Evolutionary conservation across 2,329 filamentous ascomycete species (phyloP), one percentile per base, ranked within the genome.

Genomic region (Epichloe hybrida): DNA sequence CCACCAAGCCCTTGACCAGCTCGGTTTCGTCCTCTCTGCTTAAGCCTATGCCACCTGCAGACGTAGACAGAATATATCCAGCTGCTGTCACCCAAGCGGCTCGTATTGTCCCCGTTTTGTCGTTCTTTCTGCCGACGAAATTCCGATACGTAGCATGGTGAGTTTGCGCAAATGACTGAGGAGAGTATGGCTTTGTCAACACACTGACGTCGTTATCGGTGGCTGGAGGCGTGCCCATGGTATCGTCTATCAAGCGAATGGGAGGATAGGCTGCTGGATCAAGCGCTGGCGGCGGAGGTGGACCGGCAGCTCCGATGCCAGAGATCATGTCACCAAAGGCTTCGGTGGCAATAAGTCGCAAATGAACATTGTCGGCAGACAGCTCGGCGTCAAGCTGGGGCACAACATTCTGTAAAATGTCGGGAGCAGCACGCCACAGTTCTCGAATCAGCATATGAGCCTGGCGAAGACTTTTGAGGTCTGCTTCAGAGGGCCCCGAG

Each of bases 251-350:
- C 37, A 88, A 65, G 54, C 77, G 84, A 46, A 84, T 72, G 4
- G 85, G 84, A n/a, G 91, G 91, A 61, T 94, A 96, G 34, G 85
- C 83, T 21, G 85, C 79, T 12, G 91, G 87, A 60, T 96, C 88
- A 61, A 95, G 75, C 2, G 72, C 67, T 9, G 84, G 79, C 6
- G 80, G 70, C 13, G 85, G 79, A 15, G 90, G 88, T 50, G 88
- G 86, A 0, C 91, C 91, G 54, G 90, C 88, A 54, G 91, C 87
- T 47, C 91, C 91, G 63, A 97, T 94, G 5, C 91, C 91, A 40
- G 91, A 84, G 27, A 94, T 85, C 74, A 98, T 90, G 62, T 97
- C 91, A 49, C 94, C 93, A 39, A 98, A 80, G 0, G 93, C 95
- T 66, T 97, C 88, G 0, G 91, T 95, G 2, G 91, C 91, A 52